Percentiles rank a stretch among this genome's conserved stretches.
These are phyloP conservation scores for Phytophthora nicotianae DNA, from an alignment of 352 stramenopile genomes.

Conservation along the genomic window DNA sequence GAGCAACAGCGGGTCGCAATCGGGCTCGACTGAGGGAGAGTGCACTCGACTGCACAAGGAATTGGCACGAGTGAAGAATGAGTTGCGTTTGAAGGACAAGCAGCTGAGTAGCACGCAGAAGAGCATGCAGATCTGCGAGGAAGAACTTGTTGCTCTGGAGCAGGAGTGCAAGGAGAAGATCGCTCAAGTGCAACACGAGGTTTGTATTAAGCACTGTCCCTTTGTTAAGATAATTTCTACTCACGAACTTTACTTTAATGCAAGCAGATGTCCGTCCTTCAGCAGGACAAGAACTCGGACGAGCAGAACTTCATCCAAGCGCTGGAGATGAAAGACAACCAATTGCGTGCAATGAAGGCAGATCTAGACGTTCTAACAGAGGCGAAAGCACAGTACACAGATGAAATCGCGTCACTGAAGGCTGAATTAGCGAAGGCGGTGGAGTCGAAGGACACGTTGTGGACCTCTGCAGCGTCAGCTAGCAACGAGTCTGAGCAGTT, in stretches of 20 bases:
- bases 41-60: constrained; percentile 57
- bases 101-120: constrained; percentile 57
- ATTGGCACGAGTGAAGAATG: constrained; percentile 48
- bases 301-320: constrained; percentile 78
- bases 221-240: neutral
- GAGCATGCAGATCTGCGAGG: constrained; percentile 67
- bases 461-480: constrained; percentile 66
- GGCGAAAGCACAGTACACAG: constrained; percentile 37
- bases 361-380: constrained; percentile 51
- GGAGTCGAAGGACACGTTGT: constrained; percentile 73
- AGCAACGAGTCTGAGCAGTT: constrained; percentile 74
- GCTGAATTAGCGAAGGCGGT: constrained; percentile 52
- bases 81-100: constrained; percentile 71
- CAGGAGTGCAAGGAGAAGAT: constrained; percentile 77
- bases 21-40: constrained; percentile 30
- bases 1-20: constrained; percentile 23
- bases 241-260: constrained; percentile 5
- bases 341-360: constrained; percentile 48
- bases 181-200: constrained; percentile 62
- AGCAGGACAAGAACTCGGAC: constrained; percentile 67
- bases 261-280: constrained; percentile 47
- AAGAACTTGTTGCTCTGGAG: constrained; percentile 81
- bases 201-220: constrained; percentile 12
- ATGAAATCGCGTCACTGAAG: constrained; percentile 51
- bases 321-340: constrained; percentile 74